phyloP scores from a whole-genome alignment of 306 rosid species.

The Rosa rugosa region DNA sequence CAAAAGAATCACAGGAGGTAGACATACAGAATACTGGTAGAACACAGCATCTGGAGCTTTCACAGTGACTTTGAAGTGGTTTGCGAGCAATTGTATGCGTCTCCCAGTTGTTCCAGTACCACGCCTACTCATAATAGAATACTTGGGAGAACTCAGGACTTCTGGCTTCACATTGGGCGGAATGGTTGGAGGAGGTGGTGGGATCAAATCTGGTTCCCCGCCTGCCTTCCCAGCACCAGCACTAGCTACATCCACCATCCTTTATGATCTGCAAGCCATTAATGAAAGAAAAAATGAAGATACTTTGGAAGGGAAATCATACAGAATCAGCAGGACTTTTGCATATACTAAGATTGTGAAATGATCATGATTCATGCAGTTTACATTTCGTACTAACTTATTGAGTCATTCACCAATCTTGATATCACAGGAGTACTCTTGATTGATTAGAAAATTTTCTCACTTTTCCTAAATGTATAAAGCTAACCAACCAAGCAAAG shows the following conservation, averaged over 20 bases:
- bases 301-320: constrained; percentile 1
- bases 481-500: too few species aligned
- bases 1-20: not conserved
- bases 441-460: not conserved
- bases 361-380: not conserved
- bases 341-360: not conserved
- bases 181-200: not conserved
- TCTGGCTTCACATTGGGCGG: not conserved
- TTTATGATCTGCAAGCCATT: constrained; percentile 20
- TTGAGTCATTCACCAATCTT: not conserved
- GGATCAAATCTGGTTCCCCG: constrained; percentile 16
- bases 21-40: constrained; percentile 82
- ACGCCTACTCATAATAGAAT: not conserved
- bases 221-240: constrained; percentile 30
- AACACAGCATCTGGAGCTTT: constrained; percentile 60
- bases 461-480: too few species aligned
- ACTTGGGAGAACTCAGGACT: not conserved
- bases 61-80: constrained; percentile 64
- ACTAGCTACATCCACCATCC: constrained; percentile 36
- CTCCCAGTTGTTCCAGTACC: constrained; percentile 1
- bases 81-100: constrained; percentile 42
- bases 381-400: not conserved
- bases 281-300: not conserved
- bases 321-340: not conserved
- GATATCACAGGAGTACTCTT: not conserved